phyloP scores from a whole-genome alignment of 805 yeast species.

The Millerozyma miso region DNA sequence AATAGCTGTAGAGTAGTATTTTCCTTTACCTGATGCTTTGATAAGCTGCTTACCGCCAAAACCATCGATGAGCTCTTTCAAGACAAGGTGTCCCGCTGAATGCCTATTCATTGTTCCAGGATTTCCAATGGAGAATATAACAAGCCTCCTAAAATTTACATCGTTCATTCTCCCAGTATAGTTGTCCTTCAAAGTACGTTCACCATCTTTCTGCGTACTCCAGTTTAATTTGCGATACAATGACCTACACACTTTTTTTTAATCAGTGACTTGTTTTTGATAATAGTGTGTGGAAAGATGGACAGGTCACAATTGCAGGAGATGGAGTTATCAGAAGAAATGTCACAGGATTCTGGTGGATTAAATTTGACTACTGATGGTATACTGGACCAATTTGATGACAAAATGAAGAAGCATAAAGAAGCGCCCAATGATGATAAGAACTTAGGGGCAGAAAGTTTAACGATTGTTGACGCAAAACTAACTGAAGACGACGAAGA shows the following conservation, averaged over 20 bases:
- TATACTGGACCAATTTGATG: too few relatives aligned
- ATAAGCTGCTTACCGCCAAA: conserved; percentile 26
- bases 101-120: conserved; percentile 39
- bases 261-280: too few relatives aligned
- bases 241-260: too few relatives aligned
- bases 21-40: conserved; percentile 15
- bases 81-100: conserved; percentile 35
- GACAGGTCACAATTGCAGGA: background rate
- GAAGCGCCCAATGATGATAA: background rate
- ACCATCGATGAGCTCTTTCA: conserved; percentile 21
- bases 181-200: too few relatives aligned
- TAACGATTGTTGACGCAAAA: background rate
- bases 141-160: conserved; percentile 3
- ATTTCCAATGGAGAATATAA: conserved; percentile 33
- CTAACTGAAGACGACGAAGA: conserved; percentile 3
- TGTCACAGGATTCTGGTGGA: background rate
- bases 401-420: too few relatives aligned
- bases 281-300: background rate
- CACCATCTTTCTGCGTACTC: too few relatives aligned
- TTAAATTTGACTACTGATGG: background rate
- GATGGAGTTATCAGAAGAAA: background rate
- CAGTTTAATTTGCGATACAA: too few relatives aligned
- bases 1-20: conserved; percentile 22
- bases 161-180: background rate
- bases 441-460: background rate